Evolutionary conservation across 2,329 filamentous ascomycete species (phyloP).

Genomic region (Monilinia polystroma): DNA sequence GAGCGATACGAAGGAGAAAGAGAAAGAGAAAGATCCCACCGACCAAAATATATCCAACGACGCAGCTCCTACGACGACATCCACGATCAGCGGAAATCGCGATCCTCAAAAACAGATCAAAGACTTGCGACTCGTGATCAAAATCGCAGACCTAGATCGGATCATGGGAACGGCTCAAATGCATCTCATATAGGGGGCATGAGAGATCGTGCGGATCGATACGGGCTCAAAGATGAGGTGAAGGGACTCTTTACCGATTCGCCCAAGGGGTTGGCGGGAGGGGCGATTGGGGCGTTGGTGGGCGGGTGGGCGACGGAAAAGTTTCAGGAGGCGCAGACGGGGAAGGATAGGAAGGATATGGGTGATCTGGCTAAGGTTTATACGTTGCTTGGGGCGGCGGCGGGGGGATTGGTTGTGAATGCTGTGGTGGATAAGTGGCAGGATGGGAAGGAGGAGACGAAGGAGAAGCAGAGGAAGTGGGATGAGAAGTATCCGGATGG

Average conservation of each 20-base stretch:
- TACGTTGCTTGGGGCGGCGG: slow-evolving; percentile 35
- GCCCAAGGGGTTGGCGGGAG: slow-evolving; percentile 28
- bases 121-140: background rate
- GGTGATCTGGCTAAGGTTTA: slow-evolving; percentile 26
- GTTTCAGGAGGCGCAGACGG: slow-evolving; percentile 26
- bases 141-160: background rate
- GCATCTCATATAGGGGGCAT: background rate
- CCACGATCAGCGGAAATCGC: background rate
- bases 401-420: slow-evolving; percentile 35
- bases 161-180: background rate
- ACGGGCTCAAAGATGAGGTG: slow-evolving; percentile 30
- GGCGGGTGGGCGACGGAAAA: slow-evolving; percentile 36
- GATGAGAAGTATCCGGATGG: slow-evolving; percentile 19
- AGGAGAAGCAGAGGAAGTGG: slow-evolving; percentile 24
- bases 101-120: background rate
- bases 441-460: slow-evolving; percentile 27
- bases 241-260: slow-evolving; percentile 30
- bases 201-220: slow-evolving; percentile 13
- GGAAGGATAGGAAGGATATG: slow-evolving; percentile 25
- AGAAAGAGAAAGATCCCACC: background rate
- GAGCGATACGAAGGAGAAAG: background rate
- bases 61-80: slow-evolving; percentile 20
- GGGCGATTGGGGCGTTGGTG: slow-evolving; percentile 32
- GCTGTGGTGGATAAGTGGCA: slow-evolving; percentile 33
- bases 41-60: slow-evolving; percentile 6